phyloP scores from a whole-genome alignment of 2,329 filamentous ascomycete genomes.

The Ophiocordyceps camponoti-saundersi region DNA sequence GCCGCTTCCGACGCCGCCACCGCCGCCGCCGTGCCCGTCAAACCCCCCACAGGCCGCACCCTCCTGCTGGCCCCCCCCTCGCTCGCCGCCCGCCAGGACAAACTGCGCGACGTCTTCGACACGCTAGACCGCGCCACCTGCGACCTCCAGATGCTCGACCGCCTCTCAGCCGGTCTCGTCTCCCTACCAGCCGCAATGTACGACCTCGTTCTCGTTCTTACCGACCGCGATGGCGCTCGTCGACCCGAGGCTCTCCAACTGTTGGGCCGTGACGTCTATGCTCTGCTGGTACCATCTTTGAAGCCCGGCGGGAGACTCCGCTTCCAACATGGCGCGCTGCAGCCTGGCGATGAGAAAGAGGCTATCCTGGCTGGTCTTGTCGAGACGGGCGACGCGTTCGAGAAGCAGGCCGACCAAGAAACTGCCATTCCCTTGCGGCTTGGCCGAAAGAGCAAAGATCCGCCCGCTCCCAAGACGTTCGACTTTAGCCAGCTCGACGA shows the following conservation, averaged over 20 bases:
- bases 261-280: slow-evolving; percentile 50
- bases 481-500: slow-evolving; percentile 36
- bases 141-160: slow-evolving; percentile 96
- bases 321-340: slow-evolving; percentile 49
- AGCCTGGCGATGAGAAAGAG: slow-evolving; percentile 43
- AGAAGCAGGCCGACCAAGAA: slow-evolving; percentile 50
- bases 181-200: slow-evolving; percentile 62
- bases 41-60: slow-evolving; percentile 31
- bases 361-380: slow-evolving; percentile 71
- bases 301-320: slow-evolving; percentile 50
- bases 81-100: slow-evolving; percentile 68
- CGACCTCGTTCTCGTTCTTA: slow-evolving; percentile 69
- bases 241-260: slow-evolving; percentile 44
- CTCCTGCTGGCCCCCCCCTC: slow-evolving; percentile 84
- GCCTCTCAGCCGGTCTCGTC: slow-evolving; percentile 67
- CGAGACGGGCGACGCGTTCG: slow-evolving; percentile 44
- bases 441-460: slow-evolving; percentile 18
- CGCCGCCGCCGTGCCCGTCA: slow-evolving; percentile 27
- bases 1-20: slow-evolving; percentile 27
- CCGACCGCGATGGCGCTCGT: slow-evolving; percentile 54
- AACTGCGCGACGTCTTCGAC: slow-evolving; percentile 53
- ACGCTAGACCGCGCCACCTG: slow-evolving; percentile 59
- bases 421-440: slow-evolving; percentile 36
- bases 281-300: slow-evolving; percentile 51
- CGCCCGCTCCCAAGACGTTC: slow-evolving; percentile 26